Percentiles rank a stretch among this genome's conserved stretches.
These are phyloP conservation scores for Aspergillus texensis DNA, from an alignment of 2,329 filamentous ascomycete genomes.

Conservation along the genomic window DNA sequence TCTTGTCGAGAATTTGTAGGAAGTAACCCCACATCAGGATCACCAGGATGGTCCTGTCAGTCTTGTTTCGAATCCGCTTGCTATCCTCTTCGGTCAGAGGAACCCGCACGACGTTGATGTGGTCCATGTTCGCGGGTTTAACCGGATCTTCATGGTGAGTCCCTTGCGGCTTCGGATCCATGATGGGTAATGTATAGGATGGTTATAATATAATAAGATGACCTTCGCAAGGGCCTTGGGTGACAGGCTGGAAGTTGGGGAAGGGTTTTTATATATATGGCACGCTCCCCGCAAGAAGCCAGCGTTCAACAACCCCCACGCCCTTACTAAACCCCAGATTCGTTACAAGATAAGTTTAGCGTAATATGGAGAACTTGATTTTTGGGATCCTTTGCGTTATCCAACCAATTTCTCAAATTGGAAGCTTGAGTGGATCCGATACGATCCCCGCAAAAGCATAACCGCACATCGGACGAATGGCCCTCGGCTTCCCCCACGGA, in stretches of 20 bases:
- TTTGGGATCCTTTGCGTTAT: neutral
- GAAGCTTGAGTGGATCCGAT: neutral
- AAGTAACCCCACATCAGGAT: slow-evolving; percentile 52
- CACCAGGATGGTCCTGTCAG: slow-evolving; percentile 60
- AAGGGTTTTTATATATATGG: neutral
- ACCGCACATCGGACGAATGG: neutral
- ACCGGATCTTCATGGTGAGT: slow-evolving; percentile 24
- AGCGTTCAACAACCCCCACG: neutral
- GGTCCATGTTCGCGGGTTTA: slow-evolving; percentile 20
- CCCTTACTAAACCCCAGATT: neutral
- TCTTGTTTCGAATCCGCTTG: slow-evolving; percentile 62
- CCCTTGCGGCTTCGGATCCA: slow-evolving; percentile 7
- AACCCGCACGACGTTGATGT: slow-evolving; percentile 24
- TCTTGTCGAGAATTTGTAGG: slow-evolving; percentile 60
- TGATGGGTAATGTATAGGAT: neutral
- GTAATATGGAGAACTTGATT: neutral
- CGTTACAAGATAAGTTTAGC: neutral
- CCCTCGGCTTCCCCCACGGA: slow-evolving; percentile 1
- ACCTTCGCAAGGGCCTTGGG: neutral
- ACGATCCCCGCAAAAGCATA: neutral
- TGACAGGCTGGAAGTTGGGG: neutral
- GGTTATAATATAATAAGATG: neutral
- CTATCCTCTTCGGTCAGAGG: slow-evolving; percentile 44
- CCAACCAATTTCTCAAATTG: neutral
- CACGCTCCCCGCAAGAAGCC: neutral